A percentile compares a stretch with the other conserved stretches of the same genome.
These are phyloP conservation scores for Penicillium palitans DNA, from an alignment of 2,329 filamentous ascomycete genomes.

Conservation along the genomic window DNA sequence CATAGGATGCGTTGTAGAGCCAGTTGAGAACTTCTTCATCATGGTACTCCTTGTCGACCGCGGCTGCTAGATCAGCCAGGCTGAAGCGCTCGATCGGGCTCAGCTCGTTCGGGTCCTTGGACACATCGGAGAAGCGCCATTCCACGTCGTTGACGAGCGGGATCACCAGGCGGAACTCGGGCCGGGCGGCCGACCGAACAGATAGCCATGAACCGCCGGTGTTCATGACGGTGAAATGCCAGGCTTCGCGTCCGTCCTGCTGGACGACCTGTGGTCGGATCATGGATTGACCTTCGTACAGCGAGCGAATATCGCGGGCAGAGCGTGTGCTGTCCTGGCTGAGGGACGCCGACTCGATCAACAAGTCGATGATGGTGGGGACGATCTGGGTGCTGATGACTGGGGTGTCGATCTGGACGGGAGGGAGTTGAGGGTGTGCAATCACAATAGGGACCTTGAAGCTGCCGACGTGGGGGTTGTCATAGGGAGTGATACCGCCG, in stretches of 20 bases:
- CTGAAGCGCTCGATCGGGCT: slow-evolving; percentile 27
- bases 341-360: slow-evolving; percentile 34
- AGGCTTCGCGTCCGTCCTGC: slow-evolving; percentile 26
- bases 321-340: slow-evolving; percentile 22
- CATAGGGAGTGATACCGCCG: slow-evolving; percentile 36
- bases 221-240: slow-evolving; percentile 41
- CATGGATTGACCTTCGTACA: slow-evolving; percentile 38
- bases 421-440: slow-evolving; percentile 35
- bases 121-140: slow-evolving; percentile 36
- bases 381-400: slow-evolving; percentile 35
- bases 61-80: slow-evolving; percentile 23
- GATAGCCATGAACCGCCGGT: slow-evolving; percentile 36
- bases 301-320: slow-evolving; percentile 28
- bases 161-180: slow-evolving; percentile 32
- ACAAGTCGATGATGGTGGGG: slow-evolving; percentile 34
- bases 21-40: slow-evolving; percentile 23
- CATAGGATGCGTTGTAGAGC: slow-evolving; percentile 30
- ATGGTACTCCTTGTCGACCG: slow-evolving; percentile 23
- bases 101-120: slow-evolving; percentile 28
- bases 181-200: slow-evolving; percentile 32
- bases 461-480: slow-evolving; percentile 35
- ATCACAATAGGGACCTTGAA: slow-evolving; percentile 38
- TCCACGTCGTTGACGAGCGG: slow-evolving; percentile 35
- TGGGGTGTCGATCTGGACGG: slow-evolving; percentile 30
- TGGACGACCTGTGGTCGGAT: slow-evolving; percentile 29